Base-by-base conservation (phyloP, 2,329 filamentous ascomycete species). In the Claviceps spartinae region DNA sequence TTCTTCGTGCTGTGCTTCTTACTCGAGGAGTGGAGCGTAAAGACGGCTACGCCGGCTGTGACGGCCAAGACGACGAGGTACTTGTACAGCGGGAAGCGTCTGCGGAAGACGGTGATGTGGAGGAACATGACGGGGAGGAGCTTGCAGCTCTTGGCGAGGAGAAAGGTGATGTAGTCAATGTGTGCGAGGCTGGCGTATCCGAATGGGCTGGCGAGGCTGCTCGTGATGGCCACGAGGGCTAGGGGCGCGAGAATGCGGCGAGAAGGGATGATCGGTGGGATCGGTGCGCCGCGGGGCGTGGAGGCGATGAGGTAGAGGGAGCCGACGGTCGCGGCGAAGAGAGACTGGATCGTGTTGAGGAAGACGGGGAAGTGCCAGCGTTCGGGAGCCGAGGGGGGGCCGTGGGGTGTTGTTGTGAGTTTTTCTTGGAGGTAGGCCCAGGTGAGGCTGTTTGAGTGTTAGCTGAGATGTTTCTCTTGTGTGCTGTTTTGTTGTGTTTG, bases 381-480 rank as follows among this genome's bases (percentile, higher is more conserved):
- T 66, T 94, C 83, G 44, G 79, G 80, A 34, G 76, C 69, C 51
- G 75, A 68, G 4, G 72, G 65, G 22, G 83, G 71, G 54, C 85
- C 85, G 69, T 97, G 93, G 7, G 82, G 77, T 11, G 89, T 97
- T 14, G 93, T 98, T 30, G 93, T 97, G 63, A 98, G 88, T 62
- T 93, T 89, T 70, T 98, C 93, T 75, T 98, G 93, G 55, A 98
- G 85, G 58, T 95, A 83, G 24, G 87, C 93, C 93, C 93, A 98
- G 37, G 90, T 94, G 50, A 98, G 73, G 72, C 91, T 89, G 55
- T 44, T 4, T 0, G 7, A 9, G 14, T 4, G 18, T 20, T 20
- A 20, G 22, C 9, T 16, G 6, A 16, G 1, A 14, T 44, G 30
- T 34, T 11, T 34, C 30, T 30, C 26, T 34, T 30, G 26, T 30